Evolutionary conservation across 2,329 filamentous ascomycete species (phyloP), one percentile per base, ranked within the genome.

Genomic region (Pyrenophora tritici-repentis): DNA sequence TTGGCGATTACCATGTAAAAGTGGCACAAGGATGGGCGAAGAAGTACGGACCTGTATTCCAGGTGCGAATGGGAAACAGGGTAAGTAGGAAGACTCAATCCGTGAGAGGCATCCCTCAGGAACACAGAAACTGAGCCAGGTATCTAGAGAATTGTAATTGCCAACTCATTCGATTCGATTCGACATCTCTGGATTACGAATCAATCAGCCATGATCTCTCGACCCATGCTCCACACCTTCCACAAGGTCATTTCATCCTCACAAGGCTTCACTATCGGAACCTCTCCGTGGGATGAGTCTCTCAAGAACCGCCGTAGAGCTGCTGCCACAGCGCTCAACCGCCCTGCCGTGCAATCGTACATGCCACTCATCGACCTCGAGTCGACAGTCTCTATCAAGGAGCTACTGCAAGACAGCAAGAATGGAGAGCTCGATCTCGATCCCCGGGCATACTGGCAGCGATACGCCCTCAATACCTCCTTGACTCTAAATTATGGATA

Each of bases 341-440:
- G 87, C 0, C 88, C 89, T 0, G 86, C 89, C 0, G 83, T 89
- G 1, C 87, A 90, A 64, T 86, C 85, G 0, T 93, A 93, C 70
- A 88, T 91, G 83, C 89, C 89, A 0, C 89, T 91, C 60, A 85
- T 93, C 42, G 89, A 93, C 61, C 83, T 91, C 20, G 90, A 93
- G 70, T 84, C 86, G 22, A 86, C 81, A 12, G 81, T 83, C 12
- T 89, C 86, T 47, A 87, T 93, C 73, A 86, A 84, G 56, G 88
- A 93, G 61, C 79, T 93, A 34, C 77, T 89, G 29, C 71, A 80
- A 1, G 86, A 91, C 61, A 85, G 83, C 60, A 76, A 83, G 33
- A 76, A 81, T 9, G 89, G 88, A 1, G 76, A 78, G 0, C 63
- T 78, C 2, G 86, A 90, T 39, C 76, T 93, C 29, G 86, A 92